Conservation (phyloP, 768 basidiomycete species). For the Pisolithus marmoratus region DNA sequence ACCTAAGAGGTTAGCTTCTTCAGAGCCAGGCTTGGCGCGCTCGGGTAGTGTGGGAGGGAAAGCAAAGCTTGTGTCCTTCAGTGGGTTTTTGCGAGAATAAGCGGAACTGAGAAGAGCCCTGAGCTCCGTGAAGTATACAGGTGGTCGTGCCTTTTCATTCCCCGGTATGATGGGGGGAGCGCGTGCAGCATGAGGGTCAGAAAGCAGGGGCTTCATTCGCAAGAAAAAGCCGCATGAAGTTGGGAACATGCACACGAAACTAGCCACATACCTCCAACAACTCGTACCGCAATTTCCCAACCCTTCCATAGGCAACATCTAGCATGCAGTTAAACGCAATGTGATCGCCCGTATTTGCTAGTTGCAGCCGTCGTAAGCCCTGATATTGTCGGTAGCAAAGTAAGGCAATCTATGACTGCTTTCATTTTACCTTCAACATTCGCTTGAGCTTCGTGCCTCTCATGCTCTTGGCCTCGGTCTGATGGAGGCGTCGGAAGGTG, state of each 20-base stretch:
- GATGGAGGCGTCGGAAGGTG: conserved; percentile 47
- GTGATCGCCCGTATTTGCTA: conserved; percentile 46
- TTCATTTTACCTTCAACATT: conserved; percentile 41
- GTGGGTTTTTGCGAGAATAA: conserved; percentile 39
- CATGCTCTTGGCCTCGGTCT: conserved; percentile 26
- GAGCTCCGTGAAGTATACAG: conserved; percentile 60
- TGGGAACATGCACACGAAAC: background rate
- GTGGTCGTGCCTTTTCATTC: conserved; percentile 53
- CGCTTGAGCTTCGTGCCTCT: conserved; percentile 41
- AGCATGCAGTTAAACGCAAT: conserved; percentile 54
- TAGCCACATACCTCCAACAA: conserved; percentile 50
- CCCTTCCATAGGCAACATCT: conserved; percentile 70
- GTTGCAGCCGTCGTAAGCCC: conserved; percentile 48
- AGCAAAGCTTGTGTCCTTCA: conserved; percentile 36
- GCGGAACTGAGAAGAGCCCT: conserved; percentile 53
- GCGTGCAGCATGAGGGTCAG: conserved; percentile 35
- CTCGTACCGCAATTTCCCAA: conserved; percentile 65
- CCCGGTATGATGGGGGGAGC: conserved; percentile 47
- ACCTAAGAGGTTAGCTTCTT: conserved; percentile 56
- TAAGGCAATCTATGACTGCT: background rate
- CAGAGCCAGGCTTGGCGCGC: conserved; percentile 51
- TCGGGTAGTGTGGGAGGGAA: conserved; percentile 51
- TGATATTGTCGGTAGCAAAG: conserved; percentile 20
- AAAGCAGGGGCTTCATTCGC: conserved; percentile 46
- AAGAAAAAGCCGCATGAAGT: conserved; percentile 5